Conservation (phyloP, 257 asterid genomes). For the Nicotiana otophora region DNA sequence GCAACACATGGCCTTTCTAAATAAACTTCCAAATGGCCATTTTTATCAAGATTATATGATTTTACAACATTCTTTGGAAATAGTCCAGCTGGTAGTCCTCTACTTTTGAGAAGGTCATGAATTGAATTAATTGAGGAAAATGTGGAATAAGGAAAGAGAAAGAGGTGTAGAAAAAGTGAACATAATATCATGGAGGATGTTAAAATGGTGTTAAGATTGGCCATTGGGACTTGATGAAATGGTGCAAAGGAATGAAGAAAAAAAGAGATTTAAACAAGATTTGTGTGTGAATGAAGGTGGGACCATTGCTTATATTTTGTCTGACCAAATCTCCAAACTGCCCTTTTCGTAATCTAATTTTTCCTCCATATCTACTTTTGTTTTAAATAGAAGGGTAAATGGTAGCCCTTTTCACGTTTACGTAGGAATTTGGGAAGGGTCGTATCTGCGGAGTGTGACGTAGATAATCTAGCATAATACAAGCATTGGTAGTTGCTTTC, state of each 20-base stretch:
- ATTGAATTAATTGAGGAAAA: conserved; percentile 22
- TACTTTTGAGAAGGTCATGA: conserved; percentile 61
- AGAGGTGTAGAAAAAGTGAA: conserved; percentile 20
- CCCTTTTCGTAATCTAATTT: not conserved
- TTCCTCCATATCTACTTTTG: not conserved
- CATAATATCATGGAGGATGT: conserved; percentile 1
- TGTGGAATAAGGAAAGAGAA: conserved; percentile 11
- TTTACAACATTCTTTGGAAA: conserved; percentile 75
- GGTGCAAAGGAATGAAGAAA: not conserved
- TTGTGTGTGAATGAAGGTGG: conserved; percentile 33
- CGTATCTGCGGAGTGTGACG: too few relatives aligned
- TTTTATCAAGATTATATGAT: conserved; percentile 42
- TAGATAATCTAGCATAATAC: too few relatives aligned
- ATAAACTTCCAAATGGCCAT: conserved; percentile 54
- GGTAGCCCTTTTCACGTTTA: too few relatives aligned
- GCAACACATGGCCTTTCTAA: conserved; percentile 78
- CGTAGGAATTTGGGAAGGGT: too few relatives aligned
- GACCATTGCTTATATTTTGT: conserved; percentile 12
- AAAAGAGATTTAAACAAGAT: conserved; percentile 24
- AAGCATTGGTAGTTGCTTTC: too few relatives aligned
- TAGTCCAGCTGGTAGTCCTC: conserved; percentile 75
- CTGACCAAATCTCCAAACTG: not conserved
- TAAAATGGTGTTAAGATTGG: not conserved
- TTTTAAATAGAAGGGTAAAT: not conserved
- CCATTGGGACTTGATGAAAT: too few relatives aligned